Evolutionary conservation across 1,139 yeast species (phyloP), one percentile per base, ranked within the genome.

Genomic region (Starmera stellimalicola): DNA sequence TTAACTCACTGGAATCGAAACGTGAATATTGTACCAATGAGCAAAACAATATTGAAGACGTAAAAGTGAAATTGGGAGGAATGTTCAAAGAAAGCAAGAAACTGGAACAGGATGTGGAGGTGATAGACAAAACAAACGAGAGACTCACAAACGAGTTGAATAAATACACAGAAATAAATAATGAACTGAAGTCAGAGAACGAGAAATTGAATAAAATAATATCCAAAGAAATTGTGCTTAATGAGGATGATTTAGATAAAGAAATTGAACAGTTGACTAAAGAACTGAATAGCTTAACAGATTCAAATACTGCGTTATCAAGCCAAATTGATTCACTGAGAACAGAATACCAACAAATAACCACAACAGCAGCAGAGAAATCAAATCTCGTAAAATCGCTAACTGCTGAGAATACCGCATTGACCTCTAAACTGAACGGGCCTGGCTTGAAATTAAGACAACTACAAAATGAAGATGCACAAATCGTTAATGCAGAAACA

Each of bases 281-380:
- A 26, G 63, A 62, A 38, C 42, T 63, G n/a, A 36, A 33, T 1
- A 45, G 41, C 4, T 46, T 66, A 16, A 44, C 45, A 11, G 41
- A 39, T 57, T 34, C 45, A 48, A 2, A 50, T 50, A 23, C 46
- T 62, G 18, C 45, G 47, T 6, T 43, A 43, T n/a, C 23, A 7
- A 19, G 10, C 10, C 64, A 58, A 32, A 63, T 65, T 37, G 78
- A 73, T 22, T 33, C 42, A 0, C 47, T 67, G 7, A 57, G 85
- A 38, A 42, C 43, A 2, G 49, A 63, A 30, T 79, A 79, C 47
- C 87, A 77, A 51, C 45, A 50, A 6, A 57, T 58, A 20, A 76
- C 84, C 0, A 57, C 74, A 0, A 57, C 55, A 15, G 85, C 85
- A 0, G 80, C 77, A 1, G 72, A 68, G 30, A 47, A 61, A 23